These are phyloP conservation scores for Cucurbita ficifolia DNA, from an alignment of 306 rosid genomes.

Conservation along the genomic window DNA sequence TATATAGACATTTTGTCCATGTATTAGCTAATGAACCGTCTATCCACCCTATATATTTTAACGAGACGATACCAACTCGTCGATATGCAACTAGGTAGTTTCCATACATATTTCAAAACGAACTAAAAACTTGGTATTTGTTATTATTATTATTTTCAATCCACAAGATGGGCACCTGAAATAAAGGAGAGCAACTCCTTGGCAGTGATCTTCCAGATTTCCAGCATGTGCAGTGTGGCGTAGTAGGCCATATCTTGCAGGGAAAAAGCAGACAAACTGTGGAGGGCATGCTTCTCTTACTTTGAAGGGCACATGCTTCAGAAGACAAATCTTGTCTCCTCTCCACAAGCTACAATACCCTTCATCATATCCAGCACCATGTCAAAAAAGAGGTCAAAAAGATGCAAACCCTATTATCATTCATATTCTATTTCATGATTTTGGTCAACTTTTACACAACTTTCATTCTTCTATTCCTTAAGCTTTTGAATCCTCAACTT, in stretches of 20 bases:
- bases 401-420: neutral
- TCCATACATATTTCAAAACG: too few species aligned
- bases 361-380: neutral
- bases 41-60: too few species aligned
- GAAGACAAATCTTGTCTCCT: conserved; percentile 28
- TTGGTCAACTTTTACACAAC: neutral
- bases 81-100: too few species aligned
- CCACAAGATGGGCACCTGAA: neutral
- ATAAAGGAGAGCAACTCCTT: neutral
- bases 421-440: neutral
- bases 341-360: neutral
- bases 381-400: conserved; percentile 12
- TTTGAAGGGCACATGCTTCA: conserved; percentile 21
- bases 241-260: conserved; percentile 22
- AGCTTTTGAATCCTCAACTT: neutral
- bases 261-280: conserved; percentile 21
- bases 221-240: neutral
- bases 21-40: too few species aligned
- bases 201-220: neutral
- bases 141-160: neutral
- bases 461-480: neutral
- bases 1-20: too few species aligned
- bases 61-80: too few species aligned
- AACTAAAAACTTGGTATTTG: too few species aligned
- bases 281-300: conserved; percentile 34